Evolutionary conservation across 1,284 basidiomycete genomes (phyloP), one percentile per base, ranked within the genome.

Genomic region (Fomitopsis palustris): DNA sequence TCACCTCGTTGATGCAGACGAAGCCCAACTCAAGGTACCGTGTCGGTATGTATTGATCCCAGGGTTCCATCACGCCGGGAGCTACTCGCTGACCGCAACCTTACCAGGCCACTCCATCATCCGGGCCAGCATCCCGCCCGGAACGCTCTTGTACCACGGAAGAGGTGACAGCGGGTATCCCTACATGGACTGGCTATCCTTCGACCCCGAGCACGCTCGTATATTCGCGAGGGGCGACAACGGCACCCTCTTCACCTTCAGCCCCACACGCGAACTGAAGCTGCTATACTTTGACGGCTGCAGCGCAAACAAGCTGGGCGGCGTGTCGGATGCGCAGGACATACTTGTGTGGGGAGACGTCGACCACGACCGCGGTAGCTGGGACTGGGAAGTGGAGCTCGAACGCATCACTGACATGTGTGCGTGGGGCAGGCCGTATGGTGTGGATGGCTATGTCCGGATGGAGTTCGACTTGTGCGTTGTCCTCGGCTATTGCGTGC

Each of bases 391-490:
- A 17, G 17, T 21, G 6, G 10, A 49, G 45, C 4, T 52, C 17
- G 31, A 31, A 10, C 49, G 49, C 17, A 31, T 52, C 27, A 9
- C n/a, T 9, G 31, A 35, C 2, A 31, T n/a, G 2, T 52, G 49
- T 19, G 33, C 29, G 17, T 52, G 49, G 49, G 49, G 31, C 31
- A 52, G 16, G 14, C n/a, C 17, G n/a, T 31, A 21, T 10, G 49
- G 49, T 1, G 31, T 52, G 31, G 49, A 52, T 29, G 49, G 49
- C 9, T 52, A 37, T 23, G 14, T 52, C 33, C 31, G 49, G 12
- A 52, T 52, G 49, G 31, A 52, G n/a, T 52, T 52, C 31, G 33
- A 52, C 33, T 52, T 52, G 49, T 52, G 16, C 31, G 49, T 52
- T 8, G 4, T 21, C n/a, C 41, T 8, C n/a, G n/a, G 14, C 7